Percentiles rank a stretch among this genome's conserved stretches.
These are phyloP conservation scores for Globisporangium apiculatum DNA, from an alignment of 352 stramenopile species.

Conservation along the genomic window DNA sequence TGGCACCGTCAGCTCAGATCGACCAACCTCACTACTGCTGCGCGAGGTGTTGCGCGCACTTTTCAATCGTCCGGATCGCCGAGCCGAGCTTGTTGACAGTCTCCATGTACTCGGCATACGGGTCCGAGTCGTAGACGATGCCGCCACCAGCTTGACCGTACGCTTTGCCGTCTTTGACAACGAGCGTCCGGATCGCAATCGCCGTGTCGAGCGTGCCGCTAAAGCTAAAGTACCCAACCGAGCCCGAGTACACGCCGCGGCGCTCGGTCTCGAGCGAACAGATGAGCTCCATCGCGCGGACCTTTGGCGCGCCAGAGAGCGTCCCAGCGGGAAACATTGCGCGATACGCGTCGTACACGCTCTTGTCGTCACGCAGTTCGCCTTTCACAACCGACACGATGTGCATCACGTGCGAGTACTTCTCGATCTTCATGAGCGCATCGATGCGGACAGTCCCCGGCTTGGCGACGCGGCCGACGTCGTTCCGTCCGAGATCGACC, in stretches of 20 bases:
- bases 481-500: slow-evolving; percentile 87
- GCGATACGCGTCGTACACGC: slow-evolving; percentile 85
- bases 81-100: slow-evolving; percentile 87
- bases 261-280: slow-evolving; percentile 77
- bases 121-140: slow-evolving; percentile 89
- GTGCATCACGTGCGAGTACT: slow-evolving; percentile 91
- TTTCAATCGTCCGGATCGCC: slow-evolving; percentile 78
- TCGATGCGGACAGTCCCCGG: slow-evolving; percentile 79
- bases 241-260: slow-evolving; percentile 80
- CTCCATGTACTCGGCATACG: slow-evolving; percentile 81
- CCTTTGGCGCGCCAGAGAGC: slow-evolving; percentile 84
- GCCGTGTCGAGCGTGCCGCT: slow-evolving; percentile 82
- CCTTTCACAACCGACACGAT: slow-evolving; percentile 88
- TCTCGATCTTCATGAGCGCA: slow-evolving; percentile 87
- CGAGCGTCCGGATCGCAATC: slow-evolving; percentile 86
- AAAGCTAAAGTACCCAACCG: slow-evolving; percentile 86
- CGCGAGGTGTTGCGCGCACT: slow-evolving; percentile 50
- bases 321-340: slow-evolving; percentile 86
- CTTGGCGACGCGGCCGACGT: slow-evolving; percentile 81
- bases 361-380: slow-evolving; percentile 67
- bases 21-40: slow-evolving; percentile 15
- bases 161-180: slow-evolving; percentile 70
- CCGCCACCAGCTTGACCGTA: slow-evolving; percentile 83
- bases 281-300: slow-evolving; percentile 88
- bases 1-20: no score